Conservation (phyloP, 352 stramenopile species). For the Globisporangium iwayamae region DNA sequence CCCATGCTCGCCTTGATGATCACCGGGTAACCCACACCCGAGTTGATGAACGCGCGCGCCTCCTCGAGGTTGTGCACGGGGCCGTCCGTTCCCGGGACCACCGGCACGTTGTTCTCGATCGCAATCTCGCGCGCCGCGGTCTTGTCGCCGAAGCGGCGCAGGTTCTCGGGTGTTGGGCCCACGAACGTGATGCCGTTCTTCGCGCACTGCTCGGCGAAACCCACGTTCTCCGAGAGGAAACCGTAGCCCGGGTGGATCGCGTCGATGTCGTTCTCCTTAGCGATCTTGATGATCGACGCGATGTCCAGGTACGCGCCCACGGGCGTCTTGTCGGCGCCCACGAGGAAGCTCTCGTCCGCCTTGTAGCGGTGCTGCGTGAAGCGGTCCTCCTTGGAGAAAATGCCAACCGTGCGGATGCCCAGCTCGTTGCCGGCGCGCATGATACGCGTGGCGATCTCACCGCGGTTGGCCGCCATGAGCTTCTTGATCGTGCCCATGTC, state of each 20-base stretch:
- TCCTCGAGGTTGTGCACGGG: constrained; percentile 88
- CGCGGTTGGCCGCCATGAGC: constrained; percentile 97
- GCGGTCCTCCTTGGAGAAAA: constrained; percentile 92
- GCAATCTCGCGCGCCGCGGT: constrained; percentile 84
- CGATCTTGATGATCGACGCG: constrained; percentile 90
- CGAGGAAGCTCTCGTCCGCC: constrained; percentile 95
- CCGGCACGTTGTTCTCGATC: constrained; percentile 85
- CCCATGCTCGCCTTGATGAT: constrained; percentile 99
- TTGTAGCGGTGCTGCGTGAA: constrained; percentile 97
- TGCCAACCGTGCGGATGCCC: constrained; percentile 87
- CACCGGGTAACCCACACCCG: constrained; percentile 91
- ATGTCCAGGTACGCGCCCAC: constrained; percentile 97
- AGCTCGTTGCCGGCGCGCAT: constrained; percentile 94
- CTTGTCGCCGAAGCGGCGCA: constrained; percentile 89
- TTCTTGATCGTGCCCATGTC: constrained; percentile 90
- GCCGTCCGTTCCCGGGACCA: constrained; percentile 88
- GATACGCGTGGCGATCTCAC: constrained; percentile 97
- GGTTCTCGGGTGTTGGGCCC: constrained; percentile 92
- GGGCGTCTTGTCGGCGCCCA: constrained; percentile 88
- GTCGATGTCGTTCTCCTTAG: constrained; percentile 90
- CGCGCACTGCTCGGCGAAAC: constrained; percentile 91
- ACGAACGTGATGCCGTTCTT: constrained; percentile 94
- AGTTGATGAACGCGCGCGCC: constrained; percentile 88
- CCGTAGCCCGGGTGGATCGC: constrained; percentile 98
- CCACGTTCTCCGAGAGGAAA: constrained; percentile 95